Base-by-base conservation (phyloP, 1,284 basidiomycete genomes). In the Apiotrichum porosum region DNA sequence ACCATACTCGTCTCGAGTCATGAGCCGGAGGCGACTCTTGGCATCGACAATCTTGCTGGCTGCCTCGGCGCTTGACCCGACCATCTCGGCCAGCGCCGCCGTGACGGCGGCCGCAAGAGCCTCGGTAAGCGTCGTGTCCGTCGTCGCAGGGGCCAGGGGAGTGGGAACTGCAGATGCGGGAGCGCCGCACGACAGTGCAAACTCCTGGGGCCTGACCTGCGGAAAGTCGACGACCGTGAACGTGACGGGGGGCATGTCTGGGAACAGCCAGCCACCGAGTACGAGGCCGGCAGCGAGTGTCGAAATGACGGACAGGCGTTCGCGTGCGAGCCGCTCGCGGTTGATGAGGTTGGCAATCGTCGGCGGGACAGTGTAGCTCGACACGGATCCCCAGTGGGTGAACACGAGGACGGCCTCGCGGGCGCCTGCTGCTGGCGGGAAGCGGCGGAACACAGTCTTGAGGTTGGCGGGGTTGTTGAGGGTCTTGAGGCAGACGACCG, bases 261-360 rank as follows among this genome's bases (percentile, higher is more conserved):
- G 37, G 24, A 38, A 38, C n/a, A 38, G 37, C 37, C 37, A 38
- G 37, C 37, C 37, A n/a, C 37, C 37, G 24, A 38, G 9, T 4
- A 38, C n/a, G 23, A 38, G n/a, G 15, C 37, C 37, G n/a, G 37
- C 37, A 6, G 24, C 37, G 6, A 38, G 24, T 13, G 23, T 22
- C 23, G 24, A n/a, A 17, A 38, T 5, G 9, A 15, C 14, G 5
- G 8, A 10, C 6, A 38, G 37, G 14, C 37, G 37, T 9, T 38
- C n/a, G 10, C 23, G 37, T 5, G 37, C 37, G 1, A 38, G 37
- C 9, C n/a, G 37, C 5, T 6, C 9, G 10, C 23, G 37, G 24
- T 38, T n/a, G 21, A 17, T n/a, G 3, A 38, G n/a, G 23, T 38
- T 14, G n/a, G 23, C 24, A 4, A 38, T 18, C 6, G 23, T 3